Base-by-base conservation (phyloP, 2,329 filamentous ascomycete genomes). In the Hypoxylon sp. region DNA sequence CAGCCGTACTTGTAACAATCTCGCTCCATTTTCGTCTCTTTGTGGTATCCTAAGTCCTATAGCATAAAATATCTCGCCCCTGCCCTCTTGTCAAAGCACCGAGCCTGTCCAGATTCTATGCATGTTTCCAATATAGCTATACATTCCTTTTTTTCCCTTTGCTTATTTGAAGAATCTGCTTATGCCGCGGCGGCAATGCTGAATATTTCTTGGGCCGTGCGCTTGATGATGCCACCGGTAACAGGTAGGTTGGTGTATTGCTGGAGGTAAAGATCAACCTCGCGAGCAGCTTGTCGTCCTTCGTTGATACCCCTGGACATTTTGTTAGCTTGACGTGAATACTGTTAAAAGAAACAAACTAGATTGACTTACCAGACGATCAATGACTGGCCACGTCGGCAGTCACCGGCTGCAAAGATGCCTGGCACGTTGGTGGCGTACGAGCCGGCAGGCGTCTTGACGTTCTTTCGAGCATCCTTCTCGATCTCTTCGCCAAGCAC, bases 331-430 rank as follows among this genome's bases (percentile, higher is more conserved):
- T 47, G 17, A 17, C 35, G 17, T 23, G 55, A 50, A 52, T n/a
- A n/a, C n/a, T n/a, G 15, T 51, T 42, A 41, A 15, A 47, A 13
- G 2, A 10, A 3, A 2, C 20, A 46, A 9, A 1, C 15, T 15
- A 37, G 11, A n/a, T 38, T 4, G 20, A 82, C 87, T 83, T 83
- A 90, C 92, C 93, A 98, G 66, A 98, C 93, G 77, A 98, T 97
- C 56, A 98, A 82, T 53, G 92, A 96, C 79, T 98, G 94, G 54
- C 94, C 94, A 72, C 94, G 89, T 60, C 93, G 90, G 77, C 94
- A 97, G 77, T 98, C 94, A 78, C 94, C 94, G 60, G 94, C 94
- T 60, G 94, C 92, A 75, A 97, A 97, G 48, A 97, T 88, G 63
- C 93, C 94, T 13, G 90, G 83, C 20, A 97, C 75, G 73, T 94